Conservation (phyloP, 352 stramenopile genomes). For the Pythium insidiosum region DNA sequence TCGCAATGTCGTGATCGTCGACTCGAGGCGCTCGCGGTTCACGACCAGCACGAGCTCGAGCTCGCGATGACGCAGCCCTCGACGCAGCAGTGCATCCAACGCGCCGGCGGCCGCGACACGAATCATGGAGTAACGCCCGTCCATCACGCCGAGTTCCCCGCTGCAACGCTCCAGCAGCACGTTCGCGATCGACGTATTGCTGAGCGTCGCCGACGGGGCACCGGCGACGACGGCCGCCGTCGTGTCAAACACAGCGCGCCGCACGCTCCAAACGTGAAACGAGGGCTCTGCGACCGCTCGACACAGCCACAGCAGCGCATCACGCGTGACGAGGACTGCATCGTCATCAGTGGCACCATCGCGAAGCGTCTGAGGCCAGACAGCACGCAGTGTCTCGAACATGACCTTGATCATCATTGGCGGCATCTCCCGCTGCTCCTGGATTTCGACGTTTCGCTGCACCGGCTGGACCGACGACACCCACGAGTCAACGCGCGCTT, state of each 20-base stretch:
- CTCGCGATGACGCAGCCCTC: slow-evolving; percentile 17
- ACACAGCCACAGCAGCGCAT: slow-evolving; percentile 47
- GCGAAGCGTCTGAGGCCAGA: slow-evolving; percentile 28
- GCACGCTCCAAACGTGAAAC: slow-evolving; percentile 63
- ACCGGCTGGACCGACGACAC: not conserved
- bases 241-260: slow-evolving; percentile 39
- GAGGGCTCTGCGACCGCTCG: slow-evolving; percentile 19
- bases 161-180: slow-evolving; percentile 35
- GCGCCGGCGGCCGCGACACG: slow-evolving; percentile 45
- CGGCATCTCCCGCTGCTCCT: slow-evolving; percentile 13
- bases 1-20: slow-evolving; percentile 32
- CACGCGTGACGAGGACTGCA: not conserved
- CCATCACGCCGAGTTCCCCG: slow-evolving; percentile 40
- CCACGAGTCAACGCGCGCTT: slow-evolving; percentile 26
- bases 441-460: no score
- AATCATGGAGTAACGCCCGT: slow-evolving; percentile 67
- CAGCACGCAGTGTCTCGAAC: slow-evolving; percentile 48
- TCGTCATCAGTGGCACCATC: not conserved
- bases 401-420: slow-evolving; percentile 69
- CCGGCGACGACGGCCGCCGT: slow-evolving; percentile 25
- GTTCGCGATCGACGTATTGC: slow-evolving; percentile 18
- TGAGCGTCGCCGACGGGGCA: slow-evolving; percentile 16
- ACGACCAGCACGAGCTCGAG: slow-evolving; percentile 39
- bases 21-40: slow-evolving; percentile 33
- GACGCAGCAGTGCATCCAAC: slow-evolving; percentile 34